Percentiles rank a stretch among this genome's conserved stretches.
Conservation (phyloP, 345 rosid species). For the Populus tremula region DNA sequence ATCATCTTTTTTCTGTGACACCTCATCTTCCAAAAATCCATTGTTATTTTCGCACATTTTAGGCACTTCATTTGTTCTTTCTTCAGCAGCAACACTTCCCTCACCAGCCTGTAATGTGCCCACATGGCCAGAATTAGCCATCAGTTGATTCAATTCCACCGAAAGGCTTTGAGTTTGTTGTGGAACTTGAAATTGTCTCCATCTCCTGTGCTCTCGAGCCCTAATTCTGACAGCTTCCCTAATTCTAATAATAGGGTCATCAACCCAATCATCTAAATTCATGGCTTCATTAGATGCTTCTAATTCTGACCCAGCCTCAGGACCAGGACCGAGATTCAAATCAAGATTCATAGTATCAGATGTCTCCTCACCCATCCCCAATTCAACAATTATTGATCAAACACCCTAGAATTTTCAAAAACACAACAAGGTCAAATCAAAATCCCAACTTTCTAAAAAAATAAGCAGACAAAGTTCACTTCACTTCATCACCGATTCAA, state of each 20-base stretch:
- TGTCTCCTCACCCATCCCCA: slow-evolving; percentile 67
- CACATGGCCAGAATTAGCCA: slow-evolving; percentile 44
- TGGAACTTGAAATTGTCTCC: slow-evolving; percentile 50
- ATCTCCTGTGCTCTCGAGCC: slow-evolving; percentile 46
- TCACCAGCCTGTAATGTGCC: slow-evolving; percentile 74
- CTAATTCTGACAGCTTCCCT: slow-evolving; percentile 65
- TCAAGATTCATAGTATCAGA: slow-evolving; percentile 91
- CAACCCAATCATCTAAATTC: slow-evolving; percentile 62
- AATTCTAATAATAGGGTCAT: slow-evolving; percentile 45
- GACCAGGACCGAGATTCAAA: slow-evolving; percentile 87
- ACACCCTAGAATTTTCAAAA: slow-evolving; percentile 18
- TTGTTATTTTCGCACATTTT: slow-evolving; percentile 70
- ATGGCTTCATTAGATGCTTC: slow-evolving; percentile 38
- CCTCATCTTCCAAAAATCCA: slow-evolving; percentile 52
- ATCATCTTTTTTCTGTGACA: slow-evolving; percentile 51
- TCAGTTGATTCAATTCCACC: slow-evolving; percentile 57
- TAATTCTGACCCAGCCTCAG: slow-evolving; percentile 52
- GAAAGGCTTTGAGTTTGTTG: slow-evolving; percentile 45
- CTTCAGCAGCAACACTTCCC: slow-evolving; percentile 75
- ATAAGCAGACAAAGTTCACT: background rate
- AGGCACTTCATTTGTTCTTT: slow-evolving; percentile 51
- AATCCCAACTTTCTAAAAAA: background rate
- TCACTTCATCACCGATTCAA: slow-evolving; percentile 1
- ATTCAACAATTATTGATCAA: slow-evolving; percentile 16
- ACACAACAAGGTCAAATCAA: background rate